Evolutionary conservation across 495 filamentous ascomycete genomes (phyloP).

Genomic region (Neurospora sp.): DNA sequence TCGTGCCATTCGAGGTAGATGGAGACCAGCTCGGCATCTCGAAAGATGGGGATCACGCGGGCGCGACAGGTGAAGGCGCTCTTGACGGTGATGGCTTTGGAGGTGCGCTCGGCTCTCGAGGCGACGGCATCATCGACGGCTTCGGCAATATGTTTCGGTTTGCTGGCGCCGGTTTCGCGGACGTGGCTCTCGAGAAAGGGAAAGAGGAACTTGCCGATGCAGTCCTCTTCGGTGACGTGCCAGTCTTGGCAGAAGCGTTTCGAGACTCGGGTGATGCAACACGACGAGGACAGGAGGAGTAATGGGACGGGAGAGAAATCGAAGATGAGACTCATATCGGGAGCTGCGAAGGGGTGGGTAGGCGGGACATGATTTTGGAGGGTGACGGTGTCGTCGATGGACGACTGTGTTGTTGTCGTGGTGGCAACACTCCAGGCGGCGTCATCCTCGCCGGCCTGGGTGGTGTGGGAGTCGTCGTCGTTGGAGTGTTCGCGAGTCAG

Average conservation of each 20-base stretch:
- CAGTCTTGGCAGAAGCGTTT: slow-evolving; percentile 36
- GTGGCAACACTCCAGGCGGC: neutral
- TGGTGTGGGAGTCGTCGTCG: neutral
- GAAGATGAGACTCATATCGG: slow-evolving; percentile 24
- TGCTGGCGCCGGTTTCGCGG: slow-evolving; percentile 22
- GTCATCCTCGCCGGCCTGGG: neutral
- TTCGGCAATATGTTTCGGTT: slow-evolving; percentile 27
- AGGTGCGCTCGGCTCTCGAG: slow-evolving; percentile 21
- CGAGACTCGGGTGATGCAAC: slow-evolving; percentile 39
- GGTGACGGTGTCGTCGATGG: neutral
- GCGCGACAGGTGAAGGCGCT: slow-evolving; percentile 24
- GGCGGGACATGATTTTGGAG: neutral
- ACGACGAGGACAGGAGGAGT: slow-evolving; percentile 37
- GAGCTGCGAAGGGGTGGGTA: neutral
- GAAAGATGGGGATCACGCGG: slow-evolving; percentile 43
- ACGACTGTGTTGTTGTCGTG: neutral
- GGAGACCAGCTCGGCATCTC: slow-evolving; percentile 35
- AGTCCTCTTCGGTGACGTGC: slow-evolving; percentile 24
- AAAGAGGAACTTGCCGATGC: slow-evolving; percentile 35
- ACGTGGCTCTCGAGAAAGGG: slow-evolving; percentile 25
- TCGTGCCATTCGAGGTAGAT: slow-evolving; percentile 38
- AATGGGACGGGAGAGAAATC: slow-evolving; percentile 41
- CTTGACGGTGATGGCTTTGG: slow-evolving; percentile 11
- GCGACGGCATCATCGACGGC: slow-evolving; percentile 37
- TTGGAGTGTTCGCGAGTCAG: neutral